A percentile compares a stretch with the other conserved stretches of the same genome.
These are phyloP conservation scores for Paraconiothyrium brasiliense DNA, from an alignment of 2,329 filamentous ascomycete species.

Conservation along the genomic window DNA sequence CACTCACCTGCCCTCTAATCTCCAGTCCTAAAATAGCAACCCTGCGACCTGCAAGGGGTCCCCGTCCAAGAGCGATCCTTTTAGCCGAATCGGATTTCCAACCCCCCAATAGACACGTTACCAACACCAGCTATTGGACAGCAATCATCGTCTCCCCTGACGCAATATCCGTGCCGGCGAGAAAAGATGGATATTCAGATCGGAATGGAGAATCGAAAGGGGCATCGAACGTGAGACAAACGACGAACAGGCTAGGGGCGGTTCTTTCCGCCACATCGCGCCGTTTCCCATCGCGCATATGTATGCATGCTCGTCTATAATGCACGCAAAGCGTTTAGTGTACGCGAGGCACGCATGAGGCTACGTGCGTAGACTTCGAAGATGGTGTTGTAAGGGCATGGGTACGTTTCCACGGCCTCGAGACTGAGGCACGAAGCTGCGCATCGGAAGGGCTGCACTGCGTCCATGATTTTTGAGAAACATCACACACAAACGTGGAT, in stretches of 20 bases:
- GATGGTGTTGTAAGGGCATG: background rate
- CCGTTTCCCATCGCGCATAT: background rate
- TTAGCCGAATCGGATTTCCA: background rate
- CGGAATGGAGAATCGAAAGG: background rate
- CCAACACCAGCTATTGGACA: background rate
- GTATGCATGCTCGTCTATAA: background rate
- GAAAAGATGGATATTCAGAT: background rate
- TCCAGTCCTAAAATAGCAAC: background rate
- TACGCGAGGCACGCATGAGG: background rate
- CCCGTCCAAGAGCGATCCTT: background rate
- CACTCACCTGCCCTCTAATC: background rate
- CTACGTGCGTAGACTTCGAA: background rate
- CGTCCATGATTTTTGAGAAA: background rate
- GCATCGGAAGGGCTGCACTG: constrained; percentile 10
- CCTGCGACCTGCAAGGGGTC: background rate
- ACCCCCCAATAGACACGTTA: background rate
- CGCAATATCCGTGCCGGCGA: background rate
- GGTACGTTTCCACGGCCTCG: background rate
- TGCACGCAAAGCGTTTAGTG: constrained; percentile 6
- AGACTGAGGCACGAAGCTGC: background rate
- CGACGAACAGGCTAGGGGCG: background rate
- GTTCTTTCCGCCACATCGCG: background rate
- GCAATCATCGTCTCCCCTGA: background rate
- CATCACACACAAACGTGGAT: background rate
- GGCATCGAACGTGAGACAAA: background rate